These are phyloP conservation scores for Oryza punctata DNA, from an alignment of 176 grass and related monocot species.

Conservation along the genomic window DNA sequence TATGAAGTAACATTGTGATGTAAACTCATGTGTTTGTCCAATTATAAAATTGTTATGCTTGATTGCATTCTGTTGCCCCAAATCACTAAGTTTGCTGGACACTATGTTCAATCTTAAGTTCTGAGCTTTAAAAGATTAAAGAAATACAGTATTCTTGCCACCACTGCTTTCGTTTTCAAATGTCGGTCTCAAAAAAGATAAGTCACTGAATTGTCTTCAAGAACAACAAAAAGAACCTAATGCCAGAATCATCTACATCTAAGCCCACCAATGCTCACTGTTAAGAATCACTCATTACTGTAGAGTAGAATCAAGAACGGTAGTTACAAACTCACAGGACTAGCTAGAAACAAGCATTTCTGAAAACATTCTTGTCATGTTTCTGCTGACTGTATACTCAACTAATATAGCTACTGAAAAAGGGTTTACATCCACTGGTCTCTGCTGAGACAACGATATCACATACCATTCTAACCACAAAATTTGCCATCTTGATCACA, in stretches of 20 bases:
- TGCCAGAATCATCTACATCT: slow-evolving; percentile 33
- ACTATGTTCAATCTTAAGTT: slow-evolving; percentile 2
- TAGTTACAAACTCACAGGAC: neutral
- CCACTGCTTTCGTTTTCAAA: slow-evolving; percentile 11
- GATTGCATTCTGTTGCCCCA: slow-evolving; percentile 19
- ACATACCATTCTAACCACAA: slow-evolving; percentile 16
- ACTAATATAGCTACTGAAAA: neutral
- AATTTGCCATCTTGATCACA: neutral
- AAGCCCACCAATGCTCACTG: slow-evolving; percentile 37
- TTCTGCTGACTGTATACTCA: neutral
- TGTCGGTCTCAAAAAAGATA: slow-evolving; percentile 19
- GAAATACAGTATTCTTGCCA: slow-evolving; percentile 13
- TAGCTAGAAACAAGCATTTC: neutral
- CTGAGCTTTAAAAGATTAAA: neutral
- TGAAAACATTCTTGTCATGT: neutral
- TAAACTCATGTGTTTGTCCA: slow-evolving; percentile 33
- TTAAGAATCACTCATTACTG: slow-evolving; percentile 3
- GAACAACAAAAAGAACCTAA: slow-evolving; percentile 40
- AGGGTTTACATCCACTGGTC: neutral
- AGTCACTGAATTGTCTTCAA: slow-evolving; percentile 25
- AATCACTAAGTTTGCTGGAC: neutral
- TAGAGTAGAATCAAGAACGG: slow-evolving; percentile 39
- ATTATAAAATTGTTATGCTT: neutral
- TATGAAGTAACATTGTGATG: slow-evolving; percentile 22
- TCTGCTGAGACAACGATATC: neutral